Evolutionary conservation across 768 basidiomycete genomes (phyloP), one percentile per base, ranked within the genome.

Genomic region (Pleurotus pulmonarius): DNA sequence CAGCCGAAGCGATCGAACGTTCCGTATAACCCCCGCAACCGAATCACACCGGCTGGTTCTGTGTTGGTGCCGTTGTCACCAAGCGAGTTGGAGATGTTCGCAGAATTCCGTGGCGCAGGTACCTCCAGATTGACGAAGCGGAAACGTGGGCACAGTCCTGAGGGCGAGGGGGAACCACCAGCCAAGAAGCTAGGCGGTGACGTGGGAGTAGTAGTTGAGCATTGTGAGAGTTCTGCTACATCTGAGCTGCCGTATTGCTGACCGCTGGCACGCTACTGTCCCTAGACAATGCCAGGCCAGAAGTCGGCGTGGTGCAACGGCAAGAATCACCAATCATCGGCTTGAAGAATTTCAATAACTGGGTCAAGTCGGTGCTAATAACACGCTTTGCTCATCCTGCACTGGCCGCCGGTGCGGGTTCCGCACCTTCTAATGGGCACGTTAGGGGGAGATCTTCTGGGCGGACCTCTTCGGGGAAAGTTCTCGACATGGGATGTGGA

Each of bases 361-460:
- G 97, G 97, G 89, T 98, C 63, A 99, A 99, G 70, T 94, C 93
- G 8, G 95, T 98, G 15, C 79, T 98, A 59, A 97, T 99, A 66
- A 87, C 89, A 7, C 90, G 90, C 52, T 97, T 92, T 64, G 90
- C 89, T 0, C 86, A 88, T 67, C 86, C 88, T 2, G 86, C 76
- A 29, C 77, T 93, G 38, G 70, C 76, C 34, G 69, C 70, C 43
- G 76, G 76, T 56, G 59, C 65, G 9, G 58, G 62, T 54, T 59
- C 58, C 59, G 69, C 63, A 58, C 61, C 58, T 61, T 57, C 59
- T 29, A 56, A 53, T 45, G 55, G 65, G 26, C 59, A 63, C 22
- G 67, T 69, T 34, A 56, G 62, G 44, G 69, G 73, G 45, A 63
- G 65, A 38, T 66, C 74, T 56, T 64, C 67, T 7, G 66, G 67